These are phyloP conservation scores for Salix dunnii DNA, from an alignment of 345 rosid species.

Conservation along the genomic window DNA sequence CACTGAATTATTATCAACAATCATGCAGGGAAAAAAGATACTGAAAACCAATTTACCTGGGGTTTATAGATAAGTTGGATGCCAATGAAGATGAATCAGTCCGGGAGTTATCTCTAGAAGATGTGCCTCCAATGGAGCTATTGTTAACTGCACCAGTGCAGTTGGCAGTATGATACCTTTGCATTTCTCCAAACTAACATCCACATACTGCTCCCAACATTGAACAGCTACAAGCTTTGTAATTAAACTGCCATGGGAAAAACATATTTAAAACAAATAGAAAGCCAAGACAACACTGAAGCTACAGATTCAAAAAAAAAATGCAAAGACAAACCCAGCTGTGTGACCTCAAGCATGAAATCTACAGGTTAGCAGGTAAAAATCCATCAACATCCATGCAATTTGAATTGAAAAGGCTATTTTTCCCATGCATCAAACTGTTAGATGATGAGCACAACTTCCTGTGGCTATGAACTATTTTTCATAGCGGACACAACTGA, in stretches of 20 bases:
- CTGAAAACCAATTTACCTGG: slow-evolving; percentile 47
- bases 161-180: slow-evolving; percentile 87
- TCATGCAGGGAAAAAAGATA: background rate
- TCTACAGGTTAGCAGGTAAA: background rate
- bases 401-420: background rate
- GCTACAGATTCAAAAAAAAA: background rate
- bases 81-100: slow-evolving; percentile 74
- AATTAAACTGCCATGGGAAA: slow-evolving; percentile 34
- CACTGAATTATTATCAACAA: background rate
- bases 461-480: background rate
- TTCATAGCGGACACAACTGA: background rate
- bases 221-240: slow-evolving; percentile 33
- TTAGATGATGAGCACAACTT: background rate
- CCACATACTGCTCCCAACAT: slow-evolving; percentile 86
- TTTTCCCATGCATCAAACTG: background rate
- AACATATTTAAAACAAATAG: background rate
- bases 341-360: background rate
- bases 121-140: slow-evolving; percentile 64
- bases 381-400: background rate
- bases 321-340: background rate
- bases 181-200: slow-evolving; percentile 91
- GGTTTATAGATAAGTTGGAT: slow-evolving; percentile 54
- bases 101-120: slow-evolving; percentile 72
- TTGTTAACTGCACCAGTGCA: slow-evolving; percentile 96
- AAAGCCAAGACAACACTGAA: slow-evolving; percentile 1